Conservation (phyloP, 2,329 filamentous ascomycete species). For the Boeremia lycopersici region DNA sequence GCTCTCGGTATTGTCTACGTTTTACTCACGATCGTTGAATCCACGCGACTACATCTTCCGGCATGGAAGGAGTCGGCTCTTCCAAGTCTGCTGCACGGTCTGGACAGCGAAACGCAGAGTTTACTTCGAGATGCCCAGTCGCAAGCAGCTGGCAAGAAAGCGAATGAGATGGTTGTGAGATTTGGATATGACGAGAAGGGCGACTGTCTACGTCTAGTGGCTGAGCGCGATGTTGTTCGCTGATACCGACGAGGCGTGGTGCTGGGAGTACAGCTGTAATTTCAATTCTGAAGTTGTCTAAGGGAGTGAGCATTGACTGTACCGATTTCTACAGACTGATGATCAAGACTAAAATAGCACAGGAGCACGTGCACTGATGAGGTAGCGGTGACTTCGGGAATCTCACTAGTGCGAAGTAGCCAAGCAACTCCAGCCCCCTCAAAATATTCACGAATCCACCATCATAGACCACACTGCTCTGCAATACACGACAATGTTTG, state of each 20-base stretch:
- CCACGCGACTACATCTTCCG: background rate
- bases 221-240: background rate
- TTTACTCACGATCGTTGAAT: background rate
- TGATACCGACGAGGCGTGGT: background rate
- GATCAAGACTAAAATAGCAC: background rate
- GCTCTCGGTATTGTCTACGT: background rate
- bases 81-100: slow-evolving; percentile 8
- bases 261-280: too few species aligned
- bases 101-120: slow-evolving; percentile 11
- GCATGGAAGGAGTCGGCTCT: slow-evolving; percentile 11
- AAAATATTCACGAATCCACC: background rate
- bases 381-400: background rate
- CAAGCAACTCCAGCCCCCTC: background rate
- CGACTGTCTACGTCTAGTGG: background rate
- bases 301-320: too few species aligned
- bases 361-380: background rate
- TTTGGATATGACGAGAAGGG: background rate
- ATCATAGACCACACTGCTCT: background rate
- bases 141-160: background rate
- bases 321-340: too few species aligned
- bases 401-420: background rate
- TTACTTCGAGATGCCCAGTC: background rate
- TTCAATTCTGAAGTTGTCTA: too few species aligned
- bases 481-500: background rate
- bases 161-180: background rate